These are phyloP conservation scores for Hermanozyma aechmeae DNA, from an alignment of 805 yeast genomes.

Conservation along the genomic window DNA sequence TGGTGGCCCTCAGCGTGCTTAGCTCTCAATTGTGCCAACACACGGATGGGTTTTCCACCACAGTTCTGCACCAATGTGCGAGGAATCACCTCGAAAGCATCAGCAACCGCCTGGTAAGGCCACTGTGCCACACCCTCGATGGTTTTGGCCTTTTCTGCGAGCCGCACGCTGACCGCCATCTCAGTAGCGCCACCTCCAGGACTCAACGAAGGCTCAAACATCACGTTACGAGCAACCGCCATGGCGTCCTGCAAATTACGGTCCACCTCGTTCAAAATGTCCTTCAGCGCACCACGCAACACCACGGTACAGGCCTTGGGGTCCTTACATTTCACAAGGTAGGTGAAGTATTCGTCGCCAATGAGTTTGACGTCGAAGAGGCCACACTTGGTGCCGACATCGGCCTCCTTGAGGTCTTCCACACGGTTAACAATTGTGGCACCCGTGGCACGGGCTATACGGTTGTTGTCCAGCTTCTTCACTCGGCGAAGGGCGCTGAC, in stretches of 20 bases:
- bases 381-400: conserved; percentile 85
- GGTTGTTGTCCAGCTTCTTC: conserved; percentile 88
- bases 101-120: conserved; percentile 99
- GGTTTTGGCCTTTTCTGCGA: conserved; percentile 83
- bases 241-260: conserved; percentile 97
- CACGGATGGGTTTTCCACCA: conserved; percentile 92
- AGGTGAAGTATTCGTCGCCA: conserved; percentile 96
- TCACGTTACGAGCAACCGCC: conserved; percentile 93
- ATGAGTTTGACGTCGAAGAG: conserved; percentile 86
- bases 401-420: conserved; percentile 87
- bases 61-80: conserved; percentile 95
- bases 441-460: conserved; percentile 95
- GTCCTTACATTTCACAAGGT: conserved; percentile 64
- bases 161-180: conserved; percentile 89
- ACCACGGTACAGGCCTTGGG: conserved; percentile 93
- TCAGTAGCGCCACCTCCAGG: conserved; percentile 99
- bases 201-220: conserved; percentile 86
- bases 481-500: conserved; percentile 90
- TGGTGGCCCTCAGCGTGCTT: conserved; percentile 86
- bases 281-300: conserved; percentile 95
- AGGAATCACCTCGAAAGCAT: conserved; percentile 97
- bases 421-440: conserved; percentile 94
- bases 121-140: conserved; percentile 95
- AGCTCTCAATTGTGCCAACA: conserved; percentile 85
- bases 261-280: conserved; percentile 90